These are phyloP conservation scores for Ampelocalamus luodianensis DNA, from an alignment of 176 grass and related monocot species.

Conservation along the genomic window DNA sequence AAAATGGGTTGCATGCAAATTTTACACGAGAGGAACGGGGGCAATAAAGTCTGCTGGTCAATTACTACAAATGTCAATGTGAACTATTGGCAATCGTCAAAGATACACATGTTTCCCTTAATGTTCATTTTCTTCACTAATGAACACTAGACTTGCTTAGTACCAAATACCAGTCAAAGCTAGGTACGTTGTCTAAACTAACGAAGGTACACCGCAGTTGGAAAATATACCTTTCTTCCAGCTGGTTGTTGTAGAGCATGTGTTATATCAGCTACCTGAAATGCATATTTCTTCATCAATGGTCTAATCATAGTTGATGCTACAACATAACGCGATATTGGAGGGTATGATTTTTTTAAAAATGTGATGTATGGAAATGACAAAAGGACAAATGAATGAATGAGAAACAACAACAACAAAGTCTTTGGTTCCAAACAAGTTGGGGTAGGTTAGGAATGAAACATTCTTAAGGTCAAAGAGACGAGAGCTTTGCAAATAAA, in stretches of 20 bases:
- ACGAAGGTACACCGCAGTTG: neutral
- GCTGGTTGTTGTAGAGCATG: constrained; percentile 98
- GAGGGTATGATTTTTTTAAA: neutral
- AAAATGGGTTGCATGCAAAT: neutral
- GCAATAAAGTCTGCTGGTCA: neutral
- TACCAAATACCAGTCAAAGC: neutral
- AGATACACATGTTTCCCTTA: neutral
- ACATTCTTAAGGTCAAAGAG: too few relatives aligned
- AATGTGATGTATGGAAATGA: neutral
- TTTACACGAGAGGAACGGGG: neutral
- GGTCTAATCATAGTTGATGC: neutral
- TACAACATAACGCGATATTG: constrained; percentile 7
- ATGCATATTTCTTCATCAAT: constrained; percentile 31
- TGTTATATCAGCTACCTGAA: constrained; percentile 95
- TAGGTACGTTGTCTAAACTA: constrained; percentile 6
- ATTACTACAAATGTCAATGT: neutral
- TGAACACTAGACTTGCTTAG: neutral
- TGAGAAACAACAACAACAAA: too few relatives aligned
- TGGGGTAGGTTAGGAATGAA: too few relatives aligned
- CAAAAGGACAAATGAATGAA: constrained; percentile 8
- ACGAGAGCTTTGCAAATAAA: too few relatives aligned
- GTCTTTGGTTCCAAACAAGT: too few relatives aligned
- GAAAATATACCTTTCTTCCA: constrained; percentile 73
- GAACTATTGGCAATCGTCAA: neutral
- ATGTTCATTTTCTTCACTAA: neutral